phyloP scores from a whole-genome alignment of 2,329 filamentous ascomycete genomes.

The Sclerotinia trifoliorum region DNA sequence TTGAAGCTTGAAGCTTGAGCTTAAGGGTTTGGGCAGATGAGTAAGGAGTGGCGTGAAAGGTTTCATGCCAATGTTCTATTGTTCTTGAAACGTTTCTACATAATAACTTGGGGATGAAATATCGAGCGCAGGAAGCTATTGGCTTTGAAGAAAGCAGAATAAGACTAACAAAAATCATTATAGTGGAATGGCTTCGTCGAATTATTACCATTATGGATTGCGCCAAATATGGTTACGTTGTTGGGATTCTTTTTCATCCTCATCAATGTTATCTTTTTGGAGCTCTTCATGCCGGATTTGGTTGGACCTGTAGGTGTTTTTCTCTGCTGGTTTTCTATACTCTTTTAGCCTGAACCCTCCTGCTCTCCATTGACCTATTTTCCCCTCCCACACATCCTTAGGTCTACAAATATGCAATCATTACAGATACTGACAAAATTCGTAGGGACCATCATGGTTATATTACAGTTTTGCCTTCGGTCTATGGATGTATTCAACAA shows the following conservation, averaged over 20 bases:
- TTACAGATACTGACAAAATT: conserved; percentile 26
- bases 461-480: conserved; percentile 96
- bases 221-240: conserved; percentile 96
- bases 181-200: conserved; percentile 98
- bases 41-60: too few species aligned
- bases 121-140: conserved; percentile 1
- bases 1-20: too few species aligned
- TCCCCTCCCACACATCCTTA: too few species aligned
- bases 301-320: conserved; percentile 71
- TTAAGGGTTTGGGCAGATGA: too few species aligned
- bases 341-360: background rate
- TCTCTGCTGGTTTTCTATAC: background rate
- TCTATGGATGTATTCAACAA: conserved; percentile 97
- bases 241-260: conserved; percentile 94
- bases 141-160: background rate
- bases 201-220: conserved; percentile 89
- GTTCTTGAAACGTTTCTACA: too few species aligned
- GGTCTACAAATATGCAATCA: background rate
- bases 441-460: conserved; percentile 80
- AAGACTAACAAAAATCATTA: conserved; percentile 31
- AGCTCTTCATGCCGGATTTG: conserved; percentile 83
- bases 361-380: background rate
- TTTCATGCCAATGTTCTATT: too few species aligned
- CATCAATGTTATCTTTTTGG: conserved; percentile 70
- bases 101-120: background rate